Base-by-base conservation (phyloP, 192 early-diverging fungal genomes). In the Backusella tarrabulga region DNA sequence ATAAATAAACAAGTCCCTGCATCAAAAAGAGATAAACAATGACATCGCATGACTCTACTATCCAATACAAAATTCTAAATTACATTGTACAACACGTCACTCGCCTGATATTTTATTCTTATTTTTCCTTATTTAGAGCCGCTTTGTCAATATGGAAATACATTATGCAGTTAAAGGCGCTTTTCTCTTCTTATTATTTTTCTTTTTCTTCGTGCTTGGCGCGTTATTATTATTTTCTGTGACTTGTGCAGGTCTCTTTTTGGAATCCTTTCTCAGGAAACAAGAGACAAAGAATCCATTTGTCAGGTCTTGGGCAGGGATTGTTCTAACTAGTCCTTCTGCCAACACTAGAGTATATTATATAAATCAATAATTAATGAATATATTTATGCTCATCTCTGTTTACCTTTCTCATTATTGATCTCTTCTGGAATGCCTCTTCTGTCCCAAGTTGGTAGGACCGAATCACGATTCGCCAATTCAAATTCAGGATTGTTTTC, bases 281-380 rank as follows among this genome's bases (percentile, higher is more conserved):
- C 94, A 90, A 0, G 97, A 95, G 5, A 98, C 98, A 92, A 99
- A 99, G 79, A 99, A 99, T 6, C 98, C 98, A 78, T 97, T 98
- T 46, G 91, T 94, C 38, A 86, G 83, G 86, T 99, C 98, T 76
- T 89, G 85, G 21, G 89, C 86, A 0, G 97, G 96, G 29, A 88
- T 77, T 6, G 94, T 92, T 29, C 98, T 87, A 15, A 98, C 89
- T 12, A 97, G 80, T 6, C 85, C 79, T 0, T 90, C 85, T 0
- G 92, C 92, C 79, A 90, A 77, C 52, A 81, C 88, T 73, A 56
- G 56, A 34, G 21, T 26, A 2, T 29, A 23, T 54, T 56, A 15
- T 71, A 15, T 54, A 38, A 38, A 38, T 11, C 11, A 40, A 32
- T 32, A 40, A 40, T 1, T 8, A 40, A 40, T 40, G 5, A 40